Evolutionary conservation across 2,329 filamentous ascomycete genomes (phyloP), one percentile per base, ranked within the genome.

Genomic region (Aspergillus neotritici): DNA sequence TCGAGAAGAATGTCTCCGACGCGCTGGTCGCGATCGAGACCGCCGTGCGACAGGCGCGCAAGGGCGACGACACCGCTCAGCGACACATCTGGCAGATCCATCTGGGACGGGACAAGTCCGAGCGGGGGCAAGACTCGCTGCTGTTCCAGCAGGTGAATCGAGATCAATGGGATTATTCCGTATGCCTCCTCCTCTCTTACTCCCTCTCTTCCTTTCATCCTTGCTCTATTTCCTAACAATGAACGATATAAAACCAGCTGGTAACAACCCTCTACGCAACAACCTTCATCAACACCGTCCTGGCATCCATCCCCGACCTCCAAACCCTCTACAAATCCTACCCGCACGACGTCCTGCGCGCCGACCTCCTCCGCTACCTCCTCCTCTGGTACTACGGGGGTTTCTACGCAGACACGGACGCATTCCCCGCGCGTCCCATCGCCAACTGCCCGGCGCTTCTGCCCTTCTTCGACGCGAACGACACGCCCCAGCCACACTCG

Each of bases 291-390:
- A 25, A 25, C 21, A 25, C 21, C 21, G 21, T 25, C 21, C 9
- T 25, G 4, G 47, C 52, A 3, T 46, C 55, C 4, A 45, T 64
- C 3, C 62, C 62, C 4, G 58, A 58, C 3, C 52, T 65, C 6
- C 46, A 49, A 14, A 46, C 31, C 1, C 28, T 58, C 3, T 65
- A 63, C 45, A 48, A 56, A 21, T 58, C 58, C 31, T 65, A 63
- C 28, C 62, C 62, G 0, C 51, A 83, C 69, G 10, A 74, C 65
- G 49, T 76, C 61, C 46, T 72, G 61, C 4, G 78, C 72, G 32
- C 80, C 71, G 33, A 82, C 63, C 15, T 70, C 51, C 49, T 70
- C 10, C 62, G 63, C 12, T 66, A 66, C 34, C 49, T 66, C 4
- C 44, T 66, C 3, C 44, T 66, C 4, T 66, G 63, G 60, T 64